Conservation (phyloP, 371 early-diverging fungal genomes). For the Rhizopus arrhizus region DNA sequence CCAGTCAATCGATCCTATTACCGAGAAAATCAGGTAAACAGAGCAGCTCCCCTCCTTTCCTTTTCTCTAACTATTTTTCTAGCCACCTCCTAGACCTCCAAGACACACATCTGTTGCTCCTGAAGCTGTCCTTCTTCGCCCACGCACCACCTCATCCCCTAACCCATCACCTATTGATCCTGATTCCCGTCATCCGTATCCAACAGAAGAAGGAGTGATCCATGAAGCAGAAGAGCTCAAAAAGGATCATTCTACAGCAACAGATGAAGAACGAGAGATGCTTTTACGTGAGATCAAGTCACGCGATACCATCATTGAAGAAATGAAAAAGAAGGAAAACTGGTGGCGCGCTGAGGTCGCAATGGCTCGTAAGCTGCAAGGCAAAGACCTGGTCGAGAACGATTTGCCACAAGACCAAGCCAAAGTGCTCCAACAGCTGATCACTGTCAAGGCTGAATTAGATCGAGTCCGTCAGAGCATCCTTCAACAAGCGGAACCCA, state of each 20-base stretch:
- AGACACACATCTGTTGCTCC: conserved; percentile 49
- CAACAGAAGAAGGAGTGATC: conserved; percentile 53
- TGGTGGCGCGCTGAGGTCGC: conserved; percentile 51
- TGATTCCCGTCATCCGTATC: conserved; percentile 28
- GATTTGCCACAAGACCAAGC: conserved; percentile 37
- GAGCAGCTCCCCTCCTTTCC: conserved; percentile 5
- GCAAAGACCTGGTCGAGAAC: conserved; percentile 31
- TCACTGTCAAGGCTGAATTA: conserved; percentile 45
- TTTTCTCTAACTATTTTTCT: background rate
- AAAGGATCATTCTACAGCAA: background rate
- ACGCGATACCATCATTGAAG: conserved; percentile 34
- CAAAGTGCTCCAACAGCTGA: conserved; percentile 48
- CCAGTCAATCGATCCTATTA: conserved; percentile 22
- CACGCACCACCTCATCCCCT: conserved; percentile 46
- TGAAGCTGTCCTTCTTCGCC: conserved; percentile 50
- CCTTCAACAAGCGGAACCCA: conserved; percentile 54
- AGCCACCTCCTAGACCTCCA: conserved; percentile 39
- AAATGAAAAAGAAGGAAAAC: conserved; percentile 48
- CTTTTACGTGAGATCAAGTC: conserved; percentile 38
- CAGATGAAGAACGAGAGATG: conserved; percentile 31
- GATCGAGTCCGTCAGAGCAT: conserved; percentile 47
- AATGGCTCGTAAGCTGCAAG: conserved; percentile 35
- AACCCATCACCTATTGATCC: conserved; percentile 24
- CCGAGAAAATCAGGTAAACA: conserved; percentile 10
- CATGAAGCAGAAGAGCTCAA: background rate